Percentiles rank a stretch among this genome's conserved stretches.
Evolutionary conservation across 495 filamentous ascomycete species (phyloP).

Genomic region (Immersiella caudata): DNA sequence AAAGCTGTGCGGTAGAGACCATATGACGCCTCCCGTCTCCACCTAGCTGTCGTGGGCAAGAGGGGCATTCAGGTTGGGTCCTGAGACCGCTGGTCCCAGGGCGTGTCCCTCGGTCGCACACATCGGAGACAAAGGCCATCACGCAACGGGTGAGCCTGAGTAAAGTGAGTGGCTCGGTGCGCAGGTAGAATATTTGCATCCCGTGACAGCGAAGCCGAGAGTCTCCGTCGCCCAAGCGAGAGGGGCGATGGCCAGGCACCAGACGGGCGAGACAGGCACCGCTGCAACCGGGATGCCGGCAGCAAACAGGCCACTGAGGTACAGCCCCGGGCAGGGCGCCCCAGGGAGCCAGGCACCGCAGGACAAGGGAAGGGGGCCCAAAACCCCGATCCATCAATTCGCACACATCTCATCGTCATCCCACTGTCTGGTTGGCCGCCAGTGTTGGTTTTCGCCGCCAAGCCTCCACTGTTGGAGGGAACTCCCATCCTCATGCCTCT

Average conservation of each 20-base stretch:
- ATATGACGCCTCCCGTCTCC: conserved; percentile 18
- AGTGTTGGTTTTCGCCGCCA: background rate
- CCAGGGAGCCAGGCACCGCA: background rate
- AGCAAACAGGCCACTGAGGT: conserved; percentile 9
- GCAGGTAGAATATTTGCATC: background rate
- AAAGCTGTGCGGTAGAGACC: conserved; percentile 11
- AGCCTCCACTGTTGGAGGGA: background rate
- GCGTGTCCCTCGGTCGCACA: background rate
- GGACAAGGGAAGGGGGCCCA: conserved; percentile 17
- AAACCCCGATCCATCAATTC: background rate
- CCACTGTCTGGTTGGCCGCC: too few relatives aligned
- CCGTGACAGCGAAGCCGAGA: background rate
- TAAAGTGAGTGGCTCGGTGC: background rate
- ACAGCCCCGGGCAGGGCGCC: background rate
- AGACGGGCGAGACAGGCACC: conserved; percentile 23
- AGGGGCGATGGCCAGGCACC: conserved; percentile 20
- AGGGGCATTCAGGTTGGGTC: too few relatives aligned
- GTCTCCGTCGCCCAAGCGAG: conserved; percentile 2
- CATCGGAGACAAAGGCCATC: background rate
- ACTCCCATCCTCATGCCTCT: conserved; percentile 11
- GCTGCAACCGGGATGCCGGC: conserved; percentile 20
- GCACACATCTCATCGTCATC: too few relatives aligned
- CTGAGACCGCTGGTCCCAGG: background rate
- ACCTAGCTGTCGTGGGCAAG: too few relatives aligned
- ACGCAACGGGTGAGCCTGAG: too few relatives aligned